A percentile compares a stretch with the other conserved stretches of the same genome.
These are phyloP conservation scores for Capsella bursapastoris DNA, from an alignment of 345 rosid genomes.

Conservation along the genomic window DNA sequence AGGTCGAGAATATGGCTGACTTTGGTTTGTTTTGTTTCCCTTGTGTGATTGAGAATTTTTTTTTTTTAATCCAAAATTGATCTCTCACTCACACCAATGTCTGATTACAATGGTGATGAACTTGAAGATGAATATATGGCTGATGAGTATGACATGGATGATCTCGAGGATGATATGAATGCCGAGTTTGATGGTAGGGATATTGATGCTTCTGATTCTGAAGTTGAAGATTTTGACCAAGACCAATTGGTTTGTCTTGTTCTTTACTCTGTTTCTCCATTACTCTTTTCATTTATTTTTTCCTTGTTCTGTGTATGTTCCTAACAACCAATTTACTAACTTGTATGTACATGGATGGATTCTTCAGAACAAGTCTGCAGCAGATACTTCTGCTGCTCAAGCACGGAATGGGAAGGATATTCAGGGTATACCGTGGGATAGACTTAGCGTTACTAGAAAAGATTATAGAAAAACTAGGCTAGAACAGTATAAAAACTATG, in stretches of 20 bases:
- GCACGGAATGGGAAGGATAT: slow-evolving; percentile 88
- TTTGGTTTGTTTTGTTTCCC: slow-evolving; percentile 43
- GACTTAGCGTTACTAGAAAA: slow-evolving; percentile 80
- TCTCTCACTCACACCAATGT: slow-evolving; percentile 47
- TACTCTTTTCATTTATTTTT: neutral
- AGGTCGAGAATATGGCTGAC: slow-evolving; percentile 39
- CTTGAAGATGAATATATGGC: slow-evolving; percentile 60
- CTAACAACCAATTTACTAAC: neutral
- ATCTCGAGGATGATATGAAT: slow-evolving; percentile 65
- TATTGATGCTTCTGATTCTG: slow-evolving; percentile 68
- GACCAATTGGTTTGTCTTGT: slow-evolving; percentile 54
- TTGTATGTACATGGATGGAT: neutral
- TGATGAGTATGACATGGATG: slow-evolving; percentile 71
- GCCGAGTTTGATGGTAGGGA: slow-evolving; percentile 56
- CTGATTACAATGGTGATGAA: slow-evolving; percentile 61
- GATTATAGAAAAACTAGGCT: slow-evolving; percentile 86
- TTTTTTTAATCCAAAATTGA: neutral
- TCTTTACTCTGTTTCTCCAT: neutral
- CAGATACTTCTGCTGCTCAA: slow-evolving; percentile 82
- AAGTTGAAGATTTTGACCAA: slow-evolving; percentile 63
- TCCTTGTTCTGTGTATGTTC: neutral
- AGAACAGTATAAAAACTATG: slow-evolving; percentile 96
- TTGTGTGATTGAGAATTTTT: slow-evolving; percentile 20
- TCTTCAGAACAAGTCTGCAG: slow-evolving; percentile 45
- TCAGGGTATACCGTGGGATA: slow-evolving; percentile 98